Percentiles rank a stretch among this genome's conserved stretches.
Conservation (phyloP, 2,329 filamentous ascomycete species). For the Alternaria tenuissima region DNA sequence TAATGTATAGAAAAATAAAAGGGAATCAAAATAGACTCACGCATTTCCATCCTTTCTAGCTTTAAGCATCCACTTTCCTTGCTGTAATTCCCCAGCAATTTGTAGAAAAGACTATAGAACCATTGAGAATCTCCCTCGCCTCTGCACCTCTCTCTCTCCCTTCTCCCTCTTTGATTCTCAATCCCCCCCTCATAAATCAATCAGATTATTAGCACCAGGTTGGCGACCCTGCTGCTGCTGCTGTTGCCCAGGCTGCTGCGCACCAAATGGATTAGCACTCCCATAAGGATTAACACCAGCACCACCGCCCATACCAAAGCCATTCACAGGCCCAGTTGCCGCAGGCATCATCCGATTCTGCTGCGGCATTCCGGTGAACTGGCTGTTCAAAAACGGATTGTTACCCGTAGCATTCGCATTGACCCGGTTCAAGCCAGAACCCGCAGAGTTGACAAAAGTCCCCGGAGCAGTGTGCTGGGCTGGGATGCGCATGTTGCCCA, state of each 20-base stretch:
- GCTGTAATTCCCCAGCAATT: too few relatives aligned
- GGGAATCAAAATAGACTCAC: too few relatives aligned
- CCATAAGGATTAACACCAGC: slow-evolving; percentile 52
- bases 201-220: slow-evolving; percentile 65
- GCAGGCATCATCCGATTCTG: slow-evolving; percentile 58
- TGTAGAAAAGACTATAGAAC: too few relatives aligned
- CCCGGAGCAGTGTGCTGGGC: slow-evolving; percentile 96
- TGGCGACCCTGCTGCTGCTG: slow-evolving; percentile 48
- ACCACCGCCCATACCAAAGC: slow-evolving; percentile 46
- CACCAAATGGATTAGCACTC: slow-evolving; percentile 65
- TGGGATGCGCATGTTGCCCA: slow-evolving; percentile 93
- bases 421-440: slow-evolving; percentile 76
- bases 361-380: slow-evolving; percentile 75
- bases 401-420: slow-evolving; percentile 74
- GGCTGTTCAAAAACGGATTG: slow-evolving; percentile 88
- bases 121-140: too few relatives aligned
- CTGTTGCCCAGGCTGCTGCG: slow-evolving; percentile 51
- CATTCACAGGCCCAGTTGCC: slow-evolving; percentile 60
- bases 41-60: too few relatives aligned
- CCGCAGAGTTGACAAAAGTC: slow-evolving; percentile 95
- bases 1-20: too few relatives aligned
- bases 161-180: background rate
- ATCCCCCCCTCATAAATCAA: slow-evolving; percentile 64
- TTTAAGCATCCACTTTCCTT: too few relatives aligned
- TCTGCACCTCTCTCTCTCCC: too few relatives aligned